Conservation (phyloP, 106 monocot genomes). For the Triglochin maritima region DNA sequence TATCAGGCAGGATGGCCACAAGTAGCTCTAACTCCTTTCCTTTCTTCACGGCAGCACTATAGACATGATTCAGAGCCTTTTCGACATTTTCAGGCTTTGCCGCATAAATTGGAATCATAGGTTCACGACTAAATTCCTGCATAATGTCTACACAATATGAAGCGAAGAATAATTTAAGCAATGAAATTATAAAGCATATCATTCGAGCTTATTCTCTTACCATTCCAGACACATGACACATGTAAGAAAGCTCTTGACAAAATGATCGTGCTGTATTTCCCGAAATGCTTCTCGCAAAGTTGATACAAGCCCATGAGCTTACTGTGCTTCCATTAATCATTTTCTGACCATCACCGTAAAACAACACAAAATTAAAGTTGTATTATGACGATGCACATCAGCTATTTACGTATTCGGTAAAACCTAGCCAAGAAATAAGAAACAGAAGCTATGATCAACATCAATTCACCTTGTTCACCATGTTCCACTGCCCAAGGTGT, state of each 20-base stretch:
- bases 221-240: slow-evolving; percentile 88
- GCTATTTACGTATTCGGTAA: too few species aligned
- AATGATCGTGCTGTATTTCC: slow-evolving; percentile 68
- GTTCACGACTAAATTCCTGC: slow-evolving; percentile 64
- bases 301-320: slow-evolving; percentile 83
- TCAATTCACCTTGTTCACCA: slow-evolving; percentile 75
- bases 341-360: slow-evolving; percentile 33
- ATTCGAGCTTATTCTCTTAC: slow-evolving; percentile 16
- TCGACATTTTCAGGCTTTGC: slow-evolving; percentile 78
- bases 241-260: slow-evolving; percentile 76
- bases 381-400: too few species aligned
- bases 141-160: background rate
- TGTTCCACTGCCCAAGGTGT: slow-evolving; percentile 93
- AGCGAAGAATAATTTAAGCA: background rate
- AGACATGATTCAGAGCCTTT: slow-evolving; percentile 77
- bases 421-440: too few species aligned
- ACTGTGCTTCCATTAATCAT: slow-evolving; percentile 78
- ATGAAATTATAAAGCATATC: background rate
- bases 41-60: slow-evolving; percentile 51
- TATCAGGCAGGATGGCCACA: slow-evolving; percentile 79
- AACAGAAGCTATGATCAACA: background rate
- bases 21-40: slow-evolving; percentile 85
- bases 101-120: slow-evolving; percentile 60
- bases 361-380: too few species aligned
- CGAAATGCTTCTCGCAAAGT: slow-evolving; percentile 70